Conservation (phyloP, 2,329 filamentous ascomycete genomes). For the Sclerotinia spermophila region DNA sequence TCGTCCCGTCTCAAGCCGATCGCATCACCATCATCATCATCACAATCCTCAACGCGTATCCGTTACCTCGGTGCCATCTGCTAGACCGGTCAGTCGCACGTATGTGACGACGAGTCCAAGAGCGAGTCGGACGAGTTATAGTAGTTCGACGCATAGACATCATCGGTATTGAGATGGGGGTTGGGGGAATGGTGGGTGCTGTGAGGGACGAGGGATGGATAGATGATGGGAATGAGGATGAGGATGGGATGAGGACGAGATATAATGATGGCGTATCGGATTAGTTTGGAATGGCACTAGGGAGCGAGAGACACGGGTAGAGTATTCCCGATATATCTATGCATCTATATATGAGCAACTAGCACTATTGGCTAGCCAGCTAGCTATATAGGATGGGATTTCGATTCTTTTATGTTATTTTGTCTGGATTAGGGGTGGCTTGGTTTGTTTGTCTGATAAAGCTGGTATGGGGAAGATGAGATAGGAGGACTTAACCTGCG, state of each 20-base stretch:
- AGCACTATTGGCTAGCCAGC: background rate
- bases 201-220: background rate
- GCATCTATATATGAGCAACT: background rate
- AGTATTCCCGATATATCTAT: background rate
- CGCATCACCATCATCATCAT: slow-evolving; percentile 3
- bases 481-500: background rate
- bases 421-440: background rate
- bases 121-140: slow-evolving; percentile 5
- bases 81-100: background rate
- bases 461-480: background rate
- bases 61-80: background rate
- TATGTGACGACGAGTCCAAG: background rate
- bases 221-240: background rate
- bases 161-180: background rate
- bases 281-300: background rate
- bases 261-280: background rate
- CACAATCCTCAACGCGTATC: slow-evolving; percentile 6
- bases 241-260: background rate
- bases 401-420: background rate
- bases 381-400: background rate
- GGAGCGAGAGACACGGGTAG: background rate
- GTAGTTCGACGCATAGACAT: background rate
- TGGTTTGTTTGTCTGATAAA: background rate
- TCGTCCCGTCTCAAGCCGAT: background rate
- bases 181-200: background rate